Base-by-base conservation (phyloP, 2,329 filamentous ascomycete genomes). In the Aspergillus sp. region DNA sequence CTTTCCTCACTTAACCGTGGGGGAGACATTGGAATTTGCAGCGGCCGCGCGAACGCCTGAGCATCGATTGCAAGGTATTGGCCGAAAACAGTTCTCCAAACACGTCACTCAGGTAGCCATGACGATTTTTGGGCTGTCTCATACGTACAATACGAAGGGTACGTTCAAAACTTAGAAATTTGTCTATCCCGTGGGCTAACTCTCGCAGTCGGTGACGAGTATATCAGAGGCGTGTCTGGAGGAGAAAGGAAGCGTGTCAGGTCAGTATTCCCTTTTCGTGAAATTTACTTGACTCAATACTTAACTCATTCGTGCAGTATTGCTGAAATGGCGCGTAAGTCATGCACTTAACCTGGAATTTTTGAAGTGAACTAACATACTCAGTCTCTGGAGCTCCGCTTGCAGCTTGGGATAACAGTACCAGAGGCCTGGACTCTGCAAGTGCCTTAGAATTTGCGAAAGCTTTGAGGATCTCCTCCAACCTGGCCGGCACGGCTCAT, bases 201-300 rank as follows among this genome's bases (percentile, higher is more conserved):
- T 3, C n/a, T 28, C 12, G 7, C 44, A 63, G 72, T 72, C 29
- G 69, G 69, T 3, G 62, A 80, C 54, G 77, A 82, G 42, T 82
- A 76, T 50, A 72, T 82, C 10, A 73, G 79, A 26, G 80, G 80
- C 30, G 79, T 83, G 4, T 79, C 75, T 29, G 81, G 81, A 51
- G 79, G 79, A 44, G 77, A 81, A 55, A 62, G 78, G 42, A 83
- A 83, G 59, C 73, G 80, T 62, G 79, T 83, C 6, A 76, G 48
- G 67, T 72, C 57, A 62, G 71, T 65, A 60, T 67, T 52, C 64
- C 47, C 12, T 41, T 59, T 9, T 54, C 34, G 7, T 28, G 12
- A n/a, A 27, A 8, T 19, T 34, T 38, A 2, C 10, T 26, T 34
- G 38, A 2, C 8, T 10, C 29, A 46, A 48, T 42, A 58, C 60